Percentiles rank a stretch among this genome's conserved stretches.
Conservation (phyloP, 306 rosid genomes). For the Quercus mongolica region DNA sequence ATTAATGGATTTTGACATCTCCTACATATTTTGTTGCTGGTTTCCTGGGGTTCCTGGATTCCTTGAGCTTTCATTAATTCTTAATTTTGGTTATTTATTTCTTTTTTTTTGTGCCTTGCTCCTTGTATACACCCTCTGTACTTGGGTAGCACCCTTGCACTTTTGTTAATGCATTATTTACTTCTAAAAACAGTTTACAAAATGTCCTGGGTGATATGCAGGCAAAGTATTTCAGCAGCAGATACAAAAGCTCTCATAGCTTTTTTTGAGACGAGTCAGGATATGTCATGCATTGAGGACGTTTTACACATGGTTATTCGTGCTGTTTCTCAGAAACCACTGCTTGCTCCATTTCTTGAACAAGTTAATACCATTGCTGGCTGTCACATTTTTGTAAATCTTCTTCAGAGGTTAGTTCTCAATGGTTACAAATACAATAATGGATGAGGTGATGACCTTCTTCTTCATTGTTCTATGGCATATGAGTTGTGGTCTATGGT, state of each 20-base stretch:
- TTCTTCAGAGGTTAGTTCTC: slow-evolving; percentile 76
- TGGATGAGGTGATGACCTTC: neutral
- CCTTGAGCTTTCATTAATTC: no score
- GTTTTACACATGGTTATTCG: slow-evolving; percentile 95
- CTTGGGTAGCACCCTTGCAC: no score
- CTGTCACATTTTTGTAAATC: slow-evolving; percentile 88
- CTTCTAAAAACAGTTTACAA: no score
- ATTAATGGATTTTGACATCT: no score
- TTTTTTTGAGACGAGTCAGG: slow-evolving; percentile 82
- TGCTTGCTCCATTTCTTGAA: slow-evolving; percentile 84
- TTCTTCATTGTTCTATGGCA: no score
- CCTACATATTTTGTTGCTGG: no score
- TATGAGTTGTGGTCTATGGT: no score
- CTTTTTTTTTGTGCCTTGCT: no score
- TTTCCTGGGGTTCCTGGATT: no score
- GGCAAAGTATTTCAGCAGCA: slow-evolving; percentile 72
- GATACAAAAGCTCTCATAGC: slow-evolving; percentile 87
- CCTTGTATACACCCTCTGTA: no score
- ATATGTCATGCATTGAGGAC: slow-evolving; percentile 91
- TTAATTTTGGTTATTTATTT: no score
- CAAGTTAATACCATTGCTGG: slow-evolving; percentile 76
- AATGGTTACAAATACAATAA: neutral
- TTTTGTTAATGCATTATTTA: no score
- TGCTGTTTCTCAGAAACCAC: slow-evolving; percentile 74
- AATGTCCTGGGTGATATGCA: slow-evolving; percentile 28